phyloP scores from a whole-genome alignment of 83 land plant genomes.

The Picea abies region DNA sequence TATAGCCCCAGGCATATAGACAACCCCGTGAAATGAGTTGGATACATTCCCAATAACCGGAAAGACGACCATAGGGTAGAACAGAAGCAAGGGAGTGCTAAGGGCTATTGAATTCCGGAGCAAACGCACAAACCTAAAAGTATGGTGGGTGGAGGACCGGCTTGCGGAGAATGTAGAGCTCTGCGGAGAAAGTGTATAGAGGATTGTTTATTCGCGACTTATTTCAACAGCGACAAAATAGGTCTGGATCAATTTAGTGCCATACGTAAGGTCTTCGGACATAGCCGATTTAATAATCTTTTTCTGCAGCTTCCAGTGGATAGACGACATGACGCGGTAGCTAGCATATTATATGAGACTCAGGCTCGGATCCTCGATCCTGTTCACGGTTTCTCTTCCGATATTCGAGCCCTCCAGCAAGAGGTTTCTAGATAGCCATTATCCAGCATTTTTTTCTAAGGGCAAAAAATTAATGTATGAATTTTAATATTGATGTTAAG shows the following conservation, averaged over 20 bases:
- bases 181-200: conserved; percentile 37
- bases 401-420: neutral
- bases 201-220: conserved; percentile 48
- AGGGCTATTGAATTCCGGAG: too few relatives aligned
- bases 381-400: conserved; percentile 68
- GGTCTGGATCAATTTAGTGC: conserved; percentile 40
- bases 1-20: too few relatives aligned
- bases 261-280: conserved; percentile 47
- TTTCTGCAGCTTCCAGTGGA: conserved; percentile 29
- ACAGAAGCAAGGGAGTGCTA: too few relatives aligned
- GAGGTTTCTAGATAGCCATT: too few relatives aligned
- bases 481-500: too few relatives aligned
- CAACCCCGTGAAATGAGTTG: too few relatives aligned
- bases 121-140: too few relatives aligned
- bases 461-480: too few relatives aligned
- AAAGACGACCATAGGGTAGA: too few relatives aligned
- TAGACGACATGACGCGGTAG: conserved; percentile 39
- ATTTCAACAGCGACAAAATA: conserved; percentile 40
- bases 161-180: conserved; percentile 54
- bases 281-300: conserved; percentile 42
- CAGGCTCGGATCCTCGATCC: conserved; percentile 65
- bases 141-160: conserved; percentile 15
- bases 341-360: conserved; percentile 56
- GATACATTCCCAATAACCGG: too few relatives aligned
- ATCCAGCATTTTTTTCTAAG: too few relatives aligned